Percentiles rank a stretch among this genome's conserved stretches.
Evolutionary conservation across 179 eudicot genomes (phyloP).

Genomic region (Silene noctiflora): DNA sequence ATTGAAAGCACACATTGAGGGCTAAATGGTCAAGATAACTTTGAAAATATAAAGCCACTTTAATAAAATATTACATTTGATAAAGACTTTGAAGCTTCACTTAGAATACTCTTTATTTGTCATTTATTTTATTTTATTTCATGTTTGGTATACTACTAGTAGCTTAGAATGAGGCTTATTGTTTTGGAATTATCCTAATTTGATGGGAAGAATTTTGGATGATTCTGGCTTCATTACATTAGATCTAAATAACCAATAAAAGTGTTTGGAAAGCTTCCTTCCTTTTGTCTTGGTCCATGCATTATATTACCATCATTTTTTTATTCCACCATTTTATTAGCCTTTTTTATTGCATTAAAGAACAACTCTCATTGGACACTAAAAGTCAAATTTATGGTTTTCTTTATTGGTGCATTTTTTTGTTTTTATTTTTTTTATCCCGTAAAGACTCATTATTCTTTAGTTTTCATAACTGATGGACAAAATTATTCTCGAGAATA

Average conservation of each 20-base stretch:
- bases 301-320: slow-evolving; percentile 15
- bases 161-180: not conserved
- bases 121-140: not conserved
- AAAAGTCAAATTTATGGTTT: slow-evolving; percentile 32
- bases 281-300: slow-evolving; percentile 34
- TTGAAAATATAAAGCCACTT: not conserved
- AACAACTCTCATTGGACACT: slow-evolving; percentile 18
- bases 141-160: not conserved
- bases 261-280: slow-evolving; percentile 35
- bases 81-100: slow-evolving; percentile 24
- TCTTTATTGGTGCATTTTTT: slow-evolving; percentile 19
- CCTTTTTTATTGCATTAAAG: slow-evolving; percentile 9
- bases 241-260: slow-evolving; percentile 31
- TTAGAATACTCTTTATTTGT: slow-evolving; percentile 3
- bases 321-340: slow-evolving; percentile 21
- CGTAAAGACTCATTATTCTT: not conserved
- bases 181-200: slow-evolving; percentile 19
- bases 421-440: not conserved
- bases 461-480: no score
- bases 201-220: slow-evolving; percentile 26
- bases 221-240: slow-evolving; percentile 18
- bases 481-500: no score
- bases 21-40: slow-evolving; percentile 2
- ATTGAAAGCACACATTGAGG: not conserved
- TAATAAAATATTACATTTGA: not conserved